phyloP scores from a whole-genome alignment of 179 eudicot species.

The Heliamphora pulchella region DNA sequence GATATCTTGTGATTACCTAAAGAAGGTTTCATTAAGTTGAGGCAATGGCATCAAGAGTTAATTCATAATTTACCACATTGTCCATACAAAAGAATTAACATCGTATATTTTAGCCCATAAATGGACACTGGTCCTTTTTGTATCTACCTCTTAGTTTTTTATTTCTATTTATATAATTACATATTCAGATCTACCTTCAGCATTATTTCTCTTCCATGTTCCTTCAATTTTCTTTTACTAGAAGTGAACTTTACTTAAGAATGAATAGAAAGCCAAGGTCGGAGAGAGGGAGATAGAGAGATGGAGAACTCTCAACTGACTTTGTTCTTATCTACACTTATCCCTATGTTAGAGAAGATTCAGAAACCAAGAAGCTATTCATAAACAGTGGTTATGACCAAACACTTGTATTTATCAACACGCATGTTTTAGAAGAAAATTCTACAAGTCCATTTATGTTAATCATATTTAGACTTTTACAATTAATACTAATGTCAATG shows the following conservation, averaged over 20 bases:
- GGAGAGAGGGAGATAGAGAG: background rate
- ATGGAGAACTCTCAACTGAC: background rate
- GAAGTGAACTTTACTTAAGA: no score
- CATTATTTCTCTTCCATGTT: background rate
- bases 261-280: no score
- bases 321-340: no score
- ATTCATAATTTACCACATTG: background rate
- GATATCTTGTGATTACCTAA: background rate
- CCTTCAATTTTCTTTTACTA: background rate
- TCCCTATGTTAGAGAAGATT: no score
- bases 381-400: no score
- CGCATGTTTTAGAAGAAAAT: no score
- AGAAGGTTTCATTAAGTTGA: background rate
- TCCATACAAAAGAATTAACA: background rate
- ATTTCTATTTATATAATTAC: background rate
- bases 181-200: no score
- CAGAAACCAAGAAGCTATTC: no score
- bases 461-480: no score
- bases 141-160: background rate
- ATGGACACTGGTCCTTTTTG: background rate
- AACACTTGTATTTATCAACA: no score
- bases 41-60: background rate
- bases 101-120: background rate
- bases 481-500: background rate
- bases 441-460: no score